Percentiles rank a stretch among this genome's conserved stretches.
These are phyloP conservation scores for Venturia pyrina DNA, from an alignment of 2,329 filamentous ascomycete species.

Conservation along the genomic window DNA sequence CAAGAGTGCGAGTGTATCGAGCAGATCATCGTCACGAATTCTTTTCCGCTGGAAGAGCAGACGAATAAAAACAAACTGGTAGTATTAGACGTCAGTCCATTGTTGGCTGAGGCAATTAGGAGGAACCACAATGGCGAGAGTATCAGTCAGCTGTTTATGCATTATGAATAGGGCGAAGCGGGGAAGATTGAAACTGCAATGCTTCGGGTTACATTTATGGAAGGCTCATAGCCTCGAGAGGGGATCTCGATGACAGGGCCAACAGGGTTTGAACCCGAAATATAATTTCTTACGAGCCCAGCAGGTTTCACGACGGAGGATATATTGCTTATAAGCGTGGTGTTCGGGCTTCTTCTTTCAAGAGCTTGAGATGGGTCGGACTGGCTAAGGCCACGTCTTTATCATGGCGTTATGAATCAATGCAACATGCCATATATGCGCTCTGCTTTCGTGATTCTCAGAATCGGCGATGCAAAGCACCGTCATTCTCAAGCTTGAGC, in stretches of 20 bases:
- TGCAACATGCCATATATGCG: not conserved
- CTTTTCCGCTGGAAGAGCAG: slow-evolving; percentile 78
- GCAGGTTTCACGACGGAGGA: not conserved
- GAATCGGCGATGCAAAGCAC: not conserved
- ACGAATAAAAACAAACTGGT: slow-evolving; percentile 72
- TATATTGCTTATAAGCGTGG: not conserved
- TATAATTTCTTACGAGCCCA: not conserved
- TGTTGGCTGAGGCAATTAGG: slow-evolving; percentile 85
- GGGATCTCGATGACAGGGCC: not conserved
- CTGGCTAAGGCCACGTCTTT: not conserved
- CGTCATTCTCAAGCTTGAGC: not conserved
- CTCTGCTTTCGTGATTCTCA: too few relatives aligned
- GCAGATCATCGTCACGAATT: slow-evolving; percentile 90
- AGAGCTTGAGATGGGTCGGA: not conserved
- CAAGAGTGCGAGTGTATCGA: slow-evolving; percentile 90
- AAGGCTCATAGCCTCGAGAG: not conserved
- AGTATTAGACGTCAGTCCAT: slow-evolving; percentile 76
- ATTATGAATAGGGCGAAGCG: slow-evolving; percentile 17
- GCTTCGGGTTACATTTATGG: not conserved
- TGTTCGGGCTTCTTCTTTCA: not conserved
- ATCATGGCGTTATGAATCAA: not conserved
- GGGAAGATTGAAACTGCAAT: not conserved
- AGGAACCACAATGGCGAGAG: slow-evolving; percentile 95
- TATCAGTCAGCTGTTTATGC: slow-evolving; percentile 45
- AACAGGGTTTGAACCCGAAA: not conserved